Conservation (phyloP, 306 rosid genomes). For the Delonix regia region DNA sequence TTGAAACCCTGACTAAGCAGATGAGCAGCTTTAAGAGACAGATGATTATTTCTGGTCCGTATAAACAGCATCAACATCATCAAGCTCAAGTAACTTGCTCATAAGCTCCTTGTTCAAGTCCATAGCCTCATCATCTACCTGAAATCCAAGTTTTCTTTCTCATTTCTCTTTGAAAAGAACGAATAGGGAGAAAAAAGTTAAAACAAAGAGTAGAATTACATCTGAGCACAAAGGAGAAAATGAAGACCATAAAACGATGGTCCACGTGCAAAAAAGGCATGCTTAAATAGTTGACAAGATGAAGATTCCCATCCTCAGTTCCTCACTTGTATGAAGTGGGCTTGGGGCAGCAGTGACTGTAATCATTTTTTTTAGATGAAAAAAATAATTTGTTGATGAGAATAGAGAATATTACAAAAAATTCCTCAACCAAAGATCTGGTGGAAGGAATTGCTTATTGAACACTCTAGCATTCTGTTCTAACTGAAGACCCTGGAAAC, state of each 20-base stretch:
- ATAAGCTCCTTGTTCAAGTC: constrained; percentile 89
- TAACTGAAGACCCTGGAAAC: too few species aligned
- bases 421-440: too few species aligned
- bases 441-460: too few species aligned
- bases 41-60: constrained; percentile 74
- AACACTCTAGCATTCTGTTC: too few species aligned
- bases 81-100: constrained; percentile 83
- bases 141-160: constrained; percentile 39
- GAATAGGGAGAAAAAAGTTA: neutral
- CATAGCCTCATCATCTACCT: constrained; percentile 94
- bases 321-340: neutral
- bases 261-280: constrained; percentile 8
- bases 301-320: constrained; percentile 11
- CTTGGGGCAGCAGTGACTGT: constrained; percentile 18
- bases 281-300: constrained; percentile 4
- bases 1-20: constrained; percentile 32
- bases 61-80: constrained; percentile 95
- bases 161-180: neutral
- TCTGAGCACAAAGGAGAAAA: constrained; percentile 18
- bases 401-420: too few species aligned
- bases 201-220: constrained; percentile 15
- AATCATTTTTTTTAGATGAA: neutral
- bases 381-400: too few species aligned
- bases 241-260: neutral
- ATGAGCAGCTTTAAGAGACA: constrained; percentile 35